A percentile compares a stretch with the other conserved stretches of the same genome.
Conservation (phyloP, 2,329 filamentous ascomycete genomes). For the Alternaria sp. region DNA sequence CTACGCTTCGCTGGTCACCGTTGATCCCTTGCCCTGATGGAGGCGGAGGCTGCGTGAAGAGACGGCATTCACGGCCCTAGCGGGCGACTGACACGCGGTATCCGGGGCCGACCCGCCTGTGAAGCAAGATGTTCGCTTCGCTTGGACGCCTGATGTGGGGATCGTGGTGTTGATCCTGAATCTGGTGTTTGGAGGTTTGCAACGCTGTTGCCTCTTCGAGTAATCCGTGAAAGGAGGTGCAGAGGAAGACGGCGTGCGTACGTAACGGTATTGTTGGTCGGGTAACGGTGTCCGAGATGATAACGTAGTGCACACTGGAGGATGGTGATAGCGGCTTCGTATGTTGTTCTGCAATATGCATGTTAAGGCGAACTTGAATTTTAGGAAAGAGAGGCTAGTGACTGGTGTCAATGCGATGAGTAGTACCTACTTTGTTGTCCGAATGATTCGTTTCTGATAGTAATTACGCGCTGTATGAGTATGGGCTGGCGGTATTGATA, state of each 20-base stretch:
- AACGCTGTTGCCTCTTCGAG: not conserved
- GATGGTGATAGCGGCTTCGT: not conserved
- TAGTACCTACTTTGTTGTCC: not conserved
- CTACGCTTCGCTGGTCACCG: not conserved
- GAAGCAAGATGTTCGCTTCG: constrained; percentile 5
- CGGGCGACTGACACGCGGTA: not conserved
- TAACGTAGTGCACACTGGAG: not conserved
- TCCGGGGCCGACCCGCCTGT: not conserved
- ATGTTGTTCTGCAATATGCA: not conserved
- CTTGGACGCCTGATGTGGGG: not conserved
- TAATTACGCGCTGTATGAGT: not conserved
- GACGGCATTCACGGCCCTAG: not conserved
- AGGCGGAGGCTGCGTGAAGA: not conserved
- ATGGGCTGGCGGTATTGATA: not conserved
- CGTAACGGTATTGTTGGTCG: not conserved
- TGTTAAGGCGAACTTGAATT: not conserved
- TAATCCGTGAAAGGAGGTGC: not conserved
- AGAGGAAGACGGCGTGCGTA: not conserved
- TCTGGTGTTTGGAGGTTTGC: not conserved
- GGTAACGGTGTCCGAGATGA: not conserved
- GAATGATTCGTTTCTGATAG: not conserved
- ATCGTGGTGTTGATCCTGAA: not conserved
- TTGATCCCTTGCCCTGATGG: constrained; percentile 7
- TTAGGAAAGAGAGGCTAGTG: not conserved
- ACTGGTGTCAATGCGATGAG: not conserved